phyloP scores from a whole-genome alignment of 768 basidiomycete species.

The Amanita molliuscula region DNA sequence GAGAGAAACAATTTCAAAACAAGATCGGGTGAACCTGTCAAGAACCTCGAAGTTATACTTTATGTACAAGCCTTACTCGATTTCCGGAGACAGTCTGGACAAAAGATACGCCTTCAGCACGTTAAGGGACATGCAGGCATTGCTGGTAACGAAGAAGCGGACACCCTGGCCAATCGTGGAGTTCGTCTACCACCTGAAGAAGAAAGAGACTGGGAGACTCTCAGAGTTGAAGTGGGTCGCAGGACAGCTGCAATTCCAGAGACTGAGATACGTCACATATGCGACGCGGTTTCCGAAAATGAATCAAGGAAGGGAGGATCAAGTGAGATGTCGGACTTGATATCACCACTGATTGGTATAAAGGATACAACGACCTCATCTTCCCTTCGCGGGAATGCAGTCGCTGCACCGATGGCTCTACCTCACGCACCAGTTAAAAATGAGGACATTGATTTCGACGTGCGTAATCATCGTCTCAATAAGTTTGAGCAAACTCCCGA shows the following conservation, averaged over 20 bases:
- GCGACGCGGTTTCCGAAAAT: neutral
- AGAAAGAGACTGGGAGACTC: constrained; percentile 54
- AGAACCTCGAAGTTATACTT: constrained; percentile 62
- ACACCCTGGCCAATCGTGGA: constrained; percentile 59
- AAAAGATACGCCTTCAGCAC: constrained; percentile 52
- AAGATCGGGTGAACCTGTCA: constrained; percentile 43
- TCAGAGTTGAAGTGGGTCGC: constrained; percentile 14
- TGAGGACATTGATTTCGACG: neutral
- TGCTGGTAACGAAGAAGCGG: constrained; percentile 83
- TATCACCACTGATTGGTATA: neutral
- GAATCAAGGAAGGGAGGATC: neutral
- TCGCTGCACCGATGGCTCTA: neutral
- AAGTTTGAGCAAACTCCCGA: neutral
- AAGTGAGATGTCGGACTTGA: neutral
- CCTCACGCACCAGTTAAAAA: constrained; percentile 1
- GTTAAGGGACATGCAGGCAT: constrained; percentile 75
- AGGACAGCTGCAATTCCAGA: neutral
- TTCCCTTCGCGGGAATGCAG: neutral
- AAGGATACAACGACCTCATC: neutral
- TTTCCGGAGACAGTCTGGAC: constrained; percentile 37
- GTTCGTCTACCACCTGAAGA: constrained; percentile 21
- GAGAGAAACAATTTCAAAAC: constrained; percentile 37
- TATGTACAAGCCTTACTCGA: constrained; percentile 59
- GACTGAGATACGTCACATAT: neutral
- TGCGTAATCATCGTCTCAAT: neutral